Conservation (phyloP, 1,139 yeast species). For the Diutina sp. region DNA sequence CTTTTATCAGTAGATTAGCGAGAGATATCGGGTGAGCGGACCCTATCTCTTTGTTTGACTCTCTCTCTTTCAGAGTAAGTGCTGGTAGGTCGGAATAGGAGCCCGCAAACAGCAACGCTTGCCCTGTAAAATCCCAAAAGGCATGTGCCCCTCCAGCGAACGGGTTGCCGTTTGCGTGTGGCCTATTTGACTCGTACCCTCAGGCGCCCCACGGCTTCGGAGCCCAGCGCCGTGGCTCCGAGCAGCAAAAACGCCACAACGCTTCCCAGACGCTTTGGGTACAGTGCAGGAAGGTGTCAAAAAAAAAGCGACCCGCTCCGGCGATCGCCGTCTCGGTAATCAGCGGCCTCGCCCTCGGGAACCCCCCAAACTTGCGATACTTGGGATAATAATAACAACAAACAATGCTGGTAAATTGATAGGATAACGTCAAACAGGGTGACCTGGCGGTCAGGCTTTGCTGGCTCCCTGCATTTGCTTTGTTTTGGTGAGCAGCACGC, state of each 20-base stretch:
- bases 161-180: neutral
- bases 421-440: no score
- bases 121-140: neutral
- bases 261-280: neutral
- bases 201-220: neutral
- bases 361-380: neutral
- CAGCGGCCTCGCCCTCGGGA: neutral
- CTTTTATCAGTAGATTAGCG: neutral
- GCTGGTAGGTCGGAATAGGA: neutral
- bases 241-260: neutral
- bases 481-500: no score
- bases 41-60: neutral
- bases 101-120: neutral
- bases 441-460: no score
- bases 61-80: no score
- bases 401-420: no score
- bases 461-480: no score
- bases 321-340: neutral
- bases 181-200: neutral
- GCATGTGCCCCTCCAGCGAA: no score
- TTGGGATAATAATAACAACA: neutral
- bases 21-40: neutral
- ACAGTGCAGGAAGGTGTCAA: neutral
- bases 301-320: neutral
- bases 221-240: neutral